Evolutionary conservation across 169 alveolate species (phyloP).

Genomic region (Cryptosporidium tyzzeri): DNA sequence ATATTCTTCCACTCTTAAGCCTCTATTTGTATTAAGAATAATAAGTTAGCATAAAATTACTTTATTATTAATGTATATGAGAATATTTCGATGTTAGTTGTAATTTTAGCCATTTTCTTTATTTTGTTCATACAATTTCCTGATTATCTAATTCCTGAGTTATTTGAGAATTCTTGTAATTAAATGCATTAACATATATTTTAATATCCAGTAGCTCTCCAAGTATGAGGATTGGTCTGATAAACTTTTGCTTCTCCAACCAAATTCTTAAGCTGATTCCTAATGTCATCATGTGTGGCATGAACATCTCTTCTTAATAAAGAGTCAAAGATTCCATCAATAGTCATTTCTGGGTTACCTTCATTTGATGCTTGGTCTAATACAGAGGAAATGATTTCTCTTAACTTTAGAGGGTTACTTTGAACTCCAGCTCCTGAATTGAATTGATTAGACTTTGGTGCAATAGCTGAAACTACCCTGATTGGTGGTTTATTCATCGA

Average conservation of each 20-base stretch:
- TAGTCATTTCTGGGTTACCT: conserved; percentile 66
- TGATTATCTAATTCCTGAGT: not conserved
- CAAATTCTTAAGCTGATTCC: conserved; percentile 39
- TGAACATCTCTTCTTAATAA: conserved; percentile 29
- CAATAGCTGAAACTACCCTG: conserved; percentile 52
- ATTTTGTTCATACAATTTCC: not conserved
- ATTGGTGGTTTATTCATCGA: conserved; percentile 34
- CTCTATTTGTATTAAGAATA: not conserved
- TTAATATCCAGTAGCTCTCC: conserved; percentile 74
- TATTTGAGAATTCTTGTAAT: not conserved
- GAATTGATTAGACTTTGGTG: conserved; percentile 19
- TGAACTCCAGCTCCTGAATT: not conserved
- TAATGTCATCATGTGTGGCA: conserved; percentile 43
- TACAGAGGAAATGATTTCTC: conserved; percentile 53
- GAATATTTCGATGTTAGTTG: no score
- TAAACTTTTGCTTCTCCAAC: conserved; percentile 69
- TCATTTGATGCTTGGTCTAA: conserved; percentile 57
- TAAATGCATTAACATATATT: not conserved
- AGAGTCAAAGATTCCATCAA: conserved; percentile 35
- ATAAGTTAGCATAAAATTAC: no score
- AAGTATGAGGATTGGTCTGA: conserved; percentile 61
- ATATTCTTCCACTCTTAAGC: not conserved
- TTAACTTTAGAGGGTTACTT: conserved; percentile 42
- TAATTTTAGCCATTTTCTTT: not conserved
- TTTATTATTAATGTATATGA: not conserved